These are phyloP conservation scores for Cyathus striatus DNA, from an alignment of 768 basidiomycete species.

Conservation along the genomic window DNA sequence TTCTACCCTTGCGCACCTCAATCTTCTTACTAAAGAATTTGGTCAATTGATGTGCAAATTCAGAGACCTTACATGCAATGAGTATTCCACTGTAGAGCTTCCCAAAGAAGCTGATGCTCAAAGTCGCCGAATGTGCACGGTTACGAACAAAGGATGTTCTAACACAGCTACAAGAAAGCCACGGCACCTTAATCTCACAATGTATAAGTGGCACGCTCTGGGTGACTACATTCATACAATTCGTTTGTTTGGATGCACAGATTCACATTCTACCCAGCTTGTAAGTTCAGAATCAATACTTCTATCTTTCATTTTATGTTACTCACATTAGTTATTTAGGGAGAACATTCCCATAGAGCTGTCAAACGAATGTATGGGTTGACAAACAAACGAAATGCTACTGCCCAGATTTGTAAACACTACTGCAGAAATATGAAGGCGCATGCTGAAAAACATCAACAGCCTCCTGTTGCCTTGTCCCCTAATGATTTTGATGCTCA, in stretches of 20 bases:
- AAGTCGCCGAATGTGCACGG: constrained; percentile 11
- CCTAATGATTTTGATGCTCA: background rate
- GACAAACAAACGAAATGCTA: background rate
- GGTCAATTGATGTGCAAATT: constrained; percentile 15
- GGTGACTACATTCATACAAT: constrained; percentile 4
- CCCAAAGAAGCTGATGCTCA: constrained; percentile 7
- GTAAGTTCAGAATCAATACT: background rate
- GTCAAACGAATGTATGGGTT: background rate
- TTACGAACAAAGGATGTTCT: background rate
- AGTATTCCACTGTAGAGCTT: background rate
- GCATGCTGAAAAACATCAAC: background rate
- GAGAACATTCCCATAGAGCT: background rate
- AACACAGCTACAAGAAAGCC: background rate
- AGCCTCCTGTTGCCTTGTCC: background rate
- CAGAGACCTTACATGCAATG: constrained; percentile 7
- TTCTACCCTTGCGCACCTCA: constrained; percentile 12
- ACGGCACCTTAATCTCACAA: constrained; percentile 6
- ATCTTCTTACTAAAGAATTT: constrained; percentile 12
- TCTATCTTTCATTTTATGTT: background rate
- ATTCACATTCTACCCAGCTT: background rate
- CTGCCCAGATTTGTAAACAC: background rate
- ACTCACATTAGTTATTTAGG: background rate
- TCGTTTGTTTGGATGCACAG: background rate
- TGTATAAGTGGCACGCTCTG: constrained; percentile 10
- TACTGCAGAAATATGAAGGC: background rate